A percentile compares a stretch with the other conserved stretches of the same genome.
phyloP scores from a whole-genome alignment of 176 grass and related monocot species.

The Tuctoria greenei region DNA sequence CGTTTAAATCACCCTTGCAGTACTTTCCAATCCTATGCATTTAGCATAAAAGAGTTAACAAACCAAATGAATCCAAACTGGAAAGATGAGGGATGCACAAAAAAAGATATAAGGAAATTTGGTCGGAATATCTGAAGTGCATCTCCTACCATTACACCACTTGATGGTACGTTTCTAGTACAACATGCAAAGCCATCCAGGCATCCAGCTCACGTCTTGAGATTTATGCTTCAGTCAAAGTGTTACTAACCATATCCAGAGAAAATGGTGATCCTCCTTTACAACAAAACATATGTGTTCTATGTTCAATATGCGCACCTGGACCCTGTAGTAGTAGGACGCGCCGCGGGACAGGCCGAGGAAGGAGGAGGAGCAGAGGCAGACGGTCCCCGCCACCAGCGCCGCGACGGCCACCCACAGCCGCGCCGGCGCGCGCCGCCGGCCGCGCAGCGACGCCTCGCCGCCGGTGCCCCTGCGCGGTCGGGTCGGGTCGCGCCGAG shows the following conservation, averaged over 20 bases:
- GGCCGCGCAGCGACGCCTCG: not conserved
- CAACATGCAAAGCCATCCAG: no score
- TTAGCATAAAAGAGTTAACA: not conserved
- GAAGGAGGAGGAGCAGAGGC: slow-evolving; percentile 46
- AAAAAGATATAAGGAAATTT: not conserved
- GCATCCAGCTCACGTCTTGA: no score
- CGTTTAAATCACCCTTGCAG: not conserved
- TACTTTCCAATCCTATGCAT: not conserved
- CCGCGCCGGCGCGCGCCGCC: not conserved
- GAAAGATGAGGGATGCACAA: not conserved
- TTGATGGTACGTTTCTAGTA: no score
- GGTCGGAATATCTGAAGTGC: no score
- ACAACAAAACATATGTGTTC: no score
- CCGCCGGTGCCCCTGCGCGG: not conserved
- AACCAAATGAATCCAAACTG: not conserved
- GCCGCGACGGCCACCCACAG: slow-evolving; percentile 27
- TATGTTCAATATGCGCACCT: slow-evolving; percentile 17
- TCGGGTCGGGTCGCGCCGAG: no score
- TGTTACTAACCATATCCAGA: no score
- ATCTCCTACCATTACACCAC: not conserved
- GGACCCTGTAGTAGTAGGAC: not conserved
- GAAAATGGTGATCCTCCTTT: no score
- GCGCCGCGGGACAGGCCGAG: not conserved
- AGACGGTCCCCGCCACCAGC: slow-evolving; percentile 23
- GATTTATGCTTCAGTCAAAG: no score